A percentile compares a stretch with the other conserved stretches of the same genome.
These are phyloP conservation scores for Striga asiatica DNA, from an alignment of 257 asterid genomes.

Conservation along the genomic window DNA sequence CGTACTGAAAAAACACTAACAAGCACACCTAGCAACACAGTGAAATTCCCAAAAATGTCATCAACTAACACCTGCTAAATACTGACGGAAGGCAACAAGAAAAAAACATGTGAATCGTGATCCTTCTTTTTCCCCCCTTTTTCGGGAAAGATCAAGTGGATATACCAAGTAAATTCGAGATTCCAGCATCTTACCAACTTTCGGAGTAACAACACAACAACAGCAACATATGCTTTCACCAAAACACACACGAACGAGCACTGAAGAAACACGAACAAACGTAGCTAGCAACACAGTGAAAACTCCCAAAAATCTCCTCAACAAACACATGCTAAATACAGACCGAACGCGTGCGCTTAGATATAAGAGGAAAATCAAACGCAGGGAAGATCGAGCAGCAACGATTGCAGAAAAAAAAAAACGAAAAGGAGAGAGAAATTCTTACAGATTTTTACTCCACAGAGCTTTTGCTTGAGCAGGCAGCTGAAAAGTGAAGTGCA, in stretches of 20 bases:
- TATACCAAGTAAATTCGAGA: neutral
- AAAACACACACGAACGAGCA: neutral
- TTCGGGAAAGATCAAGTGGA: neutral
- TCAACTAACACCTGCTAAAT: too few relatives aligned
- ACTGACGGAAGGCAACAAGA: too few relatives aligned
- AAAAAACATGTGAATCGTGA: too few relatives aligned
- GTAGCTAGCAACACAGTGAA: neutral
- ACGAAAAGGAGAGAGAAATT: constrained; percentile 4
- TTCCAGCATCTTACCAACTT: neutral
- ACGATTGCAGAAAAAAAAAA: neutral
- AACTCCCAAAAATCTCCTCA: neutral
- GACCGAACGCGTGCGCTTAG: neutral
- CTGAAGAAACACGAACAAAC: neutral
- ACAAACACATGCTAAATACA: neutral
- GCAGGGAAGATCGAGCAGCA: neutral
- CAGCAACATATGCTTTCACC: neutral
- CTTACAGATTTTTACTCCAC: constrained; percentile 9
- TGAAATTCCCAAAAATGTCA: too few relatives aligned
- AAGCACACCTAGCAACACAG: too few relatives aligned
- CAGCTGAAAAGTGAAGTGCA: neutral
- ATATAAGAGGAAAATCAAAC: neutral
- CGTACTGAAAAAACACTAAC: too few relatives aligned
- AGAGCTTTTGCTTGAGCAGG: constrained; percentile 1
- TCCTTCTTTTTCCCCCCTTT: neutral
- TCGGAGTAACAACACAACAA: neutral